Conservation (phyloP, 148 eudicot species). For the Rhododendron mucronatum region DNA sequence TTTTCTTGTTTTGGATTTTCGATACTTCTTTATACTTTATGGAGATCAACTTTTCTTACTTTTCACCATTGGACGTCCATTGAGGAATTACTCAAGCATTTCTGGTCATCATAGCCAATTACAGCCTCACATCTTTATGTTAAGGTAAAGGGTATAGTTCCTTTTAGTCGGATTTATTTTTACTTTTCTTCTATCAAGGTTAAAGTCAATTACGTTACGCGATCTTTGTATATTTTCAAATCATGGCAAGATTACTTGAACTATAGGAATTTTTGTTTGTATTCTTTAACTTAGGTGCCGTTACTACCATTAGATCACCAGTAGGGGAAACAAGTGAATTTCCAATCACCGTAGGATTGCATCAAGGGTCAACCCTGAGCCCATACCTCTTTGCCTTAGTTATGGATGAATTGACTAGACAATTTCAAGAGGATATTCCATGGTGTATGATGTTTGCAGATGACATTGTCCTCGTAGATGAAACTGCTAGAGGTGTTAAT, state of each 20-base stretch:
- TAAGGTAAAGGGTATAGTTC: conserved; percentile 49
- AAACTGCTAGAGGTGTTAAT: too few species aligned
- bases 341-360: too few species aligned
- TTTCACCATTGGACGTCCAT: conserved; percentile 91
- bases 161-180: neutral
- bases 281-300: neutral
- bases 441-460: too few species aligned
- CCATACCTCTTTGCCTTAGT: too few species aligned
- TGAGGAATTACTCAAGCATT: conserved; percentile 93
- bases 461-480: too few species aligned
- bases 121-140: conserved; percentile 56
- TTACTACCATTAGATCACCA: too few species aligned
- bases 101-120: conserved; percentile 95
- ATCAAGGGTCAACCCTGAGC: too few species aligned
- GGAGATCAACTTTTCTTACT: conserved; percentile 13
- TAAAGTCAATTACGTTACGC: neutral
- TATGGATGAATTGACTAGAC: too few species aligned
- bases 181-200: neutral
- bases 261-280: neutral
- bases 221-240: neutral
- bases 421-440: too few species aligned
- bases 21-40: neutral
- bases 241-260: neutral
- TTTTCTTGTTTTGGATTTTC: neutral
- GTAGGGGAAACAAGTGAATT: too few species aligned